Evolutionary conservation across 345 rosid species (phyloP).

Genomic region (Triadica sebifera): DNA sequence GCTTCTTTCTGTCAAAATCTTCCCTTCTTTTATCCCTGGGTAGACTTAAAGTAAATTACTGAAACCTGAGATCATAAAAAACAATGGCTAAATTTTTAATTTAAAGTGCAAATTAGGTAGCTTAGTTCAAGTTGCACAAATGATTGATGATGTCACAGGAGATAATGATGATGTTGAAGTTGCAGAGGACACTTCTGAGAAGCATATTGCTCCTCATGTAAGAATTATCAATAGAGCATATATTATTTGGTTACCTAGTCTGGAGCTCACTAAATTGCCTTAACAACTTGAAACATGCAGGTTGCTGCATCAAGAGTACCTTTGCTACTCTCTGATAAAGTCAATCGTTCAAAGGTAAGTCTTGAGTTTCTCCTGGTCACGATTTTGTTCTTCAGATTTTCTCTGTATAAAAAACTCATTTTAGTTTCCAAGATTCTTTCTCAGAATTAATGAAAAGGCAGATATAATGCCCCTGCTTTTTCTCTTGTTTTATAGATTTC

Average conservation of each 20-base stretch:
- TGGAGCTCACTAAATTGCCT: constrained; percentile 20
- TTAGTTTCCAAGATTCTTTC: constrained; percentile 13
- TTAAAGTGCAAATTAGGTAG: constrained; percentile 3
- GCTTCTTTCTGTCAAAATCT: not conserved
- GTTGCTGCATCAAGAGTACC: constrained; percentile 74
- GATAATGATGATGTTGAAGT: constrained; percentile 39
- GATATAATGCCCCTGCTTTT: not conserved
- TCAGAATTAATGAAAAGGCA: not conserved
- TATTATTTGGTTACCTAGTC: constrained; percentile 15
- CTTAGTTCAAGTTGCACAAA: not conserved
- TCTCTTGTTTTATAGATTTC: no score
- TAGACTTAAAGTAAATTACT: not conserved
- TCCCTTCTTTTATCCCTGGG: not conserved
- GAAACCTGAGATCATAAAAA: not conserved
- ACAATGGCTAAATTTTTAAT: not conserved
- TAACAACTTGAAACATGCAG: constrained; percentile 39
- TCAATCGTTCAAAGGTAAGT: constrained; percentile 76
- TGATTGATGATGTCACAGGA: constrained; percentile 40
- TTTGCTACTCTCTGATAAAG: constrained; percentile 87
- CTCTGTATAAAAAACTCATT: constrained; percentile 4
- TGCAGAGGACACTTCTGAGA: constrained; percentile 46
- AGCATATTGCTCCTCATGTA: constrained; percentile 55
- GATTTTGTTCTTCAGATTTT: not conserved
- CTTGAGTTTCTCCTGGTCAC: not conserved
- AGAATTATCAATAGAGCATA: constrained; percentile 31